Conservation (phyloP, 257 asterid genomes). For the Petrea volubilis region DNA sequence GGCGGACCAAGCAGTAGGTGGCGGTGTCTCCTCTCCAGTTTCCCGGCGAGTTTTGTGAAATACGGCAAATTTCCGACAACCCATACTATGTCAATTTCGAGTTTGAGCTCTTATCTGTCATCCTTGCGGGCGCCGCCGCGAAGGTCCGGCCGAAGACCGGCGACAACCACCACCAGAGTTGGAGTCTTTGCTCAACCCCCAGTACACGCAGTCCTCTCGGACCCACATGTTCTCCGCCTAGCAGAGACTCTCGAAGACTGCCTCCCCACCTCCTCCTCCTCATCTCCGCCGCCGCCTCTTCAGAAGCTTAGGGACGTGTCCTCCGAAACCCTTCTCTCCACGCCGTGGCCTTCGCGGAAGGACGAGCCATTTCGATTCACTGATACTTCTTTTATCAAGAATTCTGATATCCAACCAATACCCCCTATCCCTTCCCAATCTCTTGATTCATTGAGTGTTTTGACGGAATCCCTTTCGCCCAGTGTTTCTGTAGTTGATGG, state of each 20-base stretch:
- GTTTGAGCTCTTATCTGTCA: conserved; percentile 34
- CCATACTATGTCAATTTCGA: conserved; percentile 47
- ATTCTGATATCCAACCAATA: conserved; percentile 62
- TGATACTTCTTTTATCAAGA: conserved; percentile 74
- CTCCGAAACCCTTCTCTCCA: conserved; percentile 81
- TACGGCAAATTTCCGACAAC: background rate
- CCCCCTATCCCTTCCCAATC: conserved; percentile 28
- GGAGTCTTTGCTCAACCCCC: conserved; percentile 32
- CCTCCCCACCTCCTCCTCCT: conserved; percentile 40
- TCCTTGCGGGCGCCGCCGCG: conserved; percentile 24
- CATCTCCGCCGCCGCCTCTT: conserved; percentile 55
- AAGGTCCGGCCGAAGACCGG: conserved; percentile 27
- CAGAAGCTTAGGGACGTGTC: conserved; percentile 70
- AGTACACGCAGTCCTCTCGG: conserved; percentile 61
- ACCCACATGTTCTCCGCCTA: conserved; percentile 81
- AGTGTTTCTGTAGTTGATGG: conserved; percentile 73
- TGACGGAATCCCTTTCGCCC: conserved; percentile 48
- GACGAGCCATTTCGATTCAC: conserved; percentile 92
- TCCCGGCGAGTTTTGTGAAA: conserved; percentile 1
- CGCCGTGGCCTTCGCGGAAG: conserved; percentile 84
- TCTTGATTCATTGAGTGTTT: conserved; percentile 27
- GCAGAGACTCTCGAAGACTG: conserved; percentile 93
- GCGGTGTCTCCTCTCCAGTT: background rate
- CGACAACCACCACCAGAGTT: conserved; percentile 31
- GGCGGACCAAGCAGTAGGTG: background rate